Evolutionary conservation across 2,329 filamentous ascomycete species (phyloP).

Genomic region (Berkeleyomyces basicola): DNA sequence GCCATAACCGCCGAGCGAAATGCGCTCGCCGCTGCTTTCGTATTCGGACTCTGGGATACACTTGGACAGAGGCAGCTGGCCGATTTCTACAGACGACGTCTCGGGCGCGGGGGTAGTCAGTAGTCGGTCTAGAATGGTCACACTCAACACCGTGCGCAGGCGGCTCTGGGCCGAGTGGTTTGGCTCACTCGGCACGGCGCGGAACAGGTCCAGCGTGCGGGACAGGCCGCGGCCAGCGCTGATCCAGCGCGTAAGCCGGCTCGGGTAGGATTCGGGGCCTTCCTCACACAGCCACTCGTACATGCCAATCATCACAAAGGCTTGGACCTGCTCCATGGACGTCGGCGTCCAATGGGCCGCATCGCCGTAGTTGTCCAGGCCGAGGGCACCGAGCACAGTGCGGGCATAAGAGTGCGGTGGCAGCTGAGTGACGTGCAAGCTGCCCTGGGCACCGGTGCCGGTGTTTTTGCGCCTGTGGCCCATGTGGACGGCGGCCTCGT

Average conservation of each 20-base stretch:
- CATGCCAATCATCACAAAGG: slow-evolving; percentile 5
- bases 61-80: background rate
- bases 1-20: background rate
- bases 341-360: background rate
- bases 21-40: background rate
- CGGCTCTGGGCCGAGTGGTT: background rate
- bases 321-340: background rate
- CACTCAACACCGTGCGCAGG: background rate
- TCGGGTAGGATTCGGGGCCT: background rate
- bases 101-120: background rate
- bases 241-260: background rate
- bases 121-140: slow-evolving; percentile 4
- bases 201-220: background rate
- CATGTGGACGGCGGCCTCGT: background rate
- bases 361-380: background rate
- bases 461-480: background rate
- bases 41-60: background rate
- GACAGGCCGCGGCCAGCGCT: background rate
- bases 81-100: background rate
- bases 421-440: background rate
- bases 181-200: background rate
- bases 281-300: slow-evolving; percentile 4
- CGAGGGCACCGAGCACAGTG: background rate
- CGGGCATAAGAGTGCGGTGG: background rate
- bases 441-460: background rate